Evolutionary conservation across 164 flowering plant species (phyloP).

Genomic region (Macadamia tetraphylla): DNA sequence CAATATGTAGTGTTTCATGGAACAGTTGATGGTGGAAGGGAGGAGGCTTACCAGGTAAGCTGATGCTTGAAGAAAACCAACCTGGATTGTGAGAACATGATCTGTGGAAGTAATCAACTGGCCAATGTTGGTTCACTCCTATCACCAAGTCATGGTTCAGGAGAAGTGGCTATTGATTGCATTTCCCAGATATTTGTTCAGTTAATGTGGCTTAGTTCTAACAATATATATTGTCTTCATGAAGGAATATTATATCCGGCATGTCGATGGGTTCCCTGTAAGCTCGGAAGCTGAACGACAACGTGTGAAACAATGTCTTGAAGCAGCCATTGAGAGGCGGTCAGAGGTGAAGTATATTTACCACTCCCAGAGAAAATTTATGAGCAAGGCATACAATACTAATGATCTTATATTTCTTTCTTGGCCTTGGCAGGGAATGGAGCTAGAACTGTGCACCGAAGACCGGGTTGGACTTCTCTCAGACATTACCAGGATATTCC

Average conservation of each 20-base stretch:
- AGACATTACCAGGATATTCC: constrained; percentile 74
- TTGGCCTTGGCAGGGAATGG: constrained; percentile 53
- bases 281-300: constrained; percentile 50
- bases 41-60: constrained; percentile 46
- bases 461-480: constrained; percentile 56
- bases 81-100: too few relatives aligned
- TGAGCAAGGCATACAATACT: not conserved
- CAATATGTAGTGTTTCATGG: constrained; percentile 54
- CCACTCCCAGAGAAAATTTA: not conserved
- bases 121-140: too few relatives aligned
- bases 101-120: too few relatives aligned
- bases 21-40: constrained; percentile 26
- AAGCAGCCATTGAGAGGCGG: constrained; percentile 49
- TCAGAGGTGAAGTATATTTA: constrained; percentile 29
- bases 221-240: constrained; percentile 5
- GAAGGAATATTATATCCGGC: constrained; percentile 54
- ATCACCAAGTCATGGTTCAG: too few relatives aligned
- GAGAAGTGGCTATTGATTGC: too few relatives aligned
- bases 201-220: too few relatives aligned
- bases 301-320: constrained; percentile 40
- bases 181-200: too few relatives aligned
- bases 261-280: constrained; percentile 46
- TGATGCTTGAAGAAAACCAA: not conserved
- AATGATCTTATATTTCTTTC: not conserved
- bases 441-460: constrained; percentile 63